A percentile compares a stretch with the other conserved stretches of the same genome.
phyloP scores from a whole-genome alignment of 176 grass and related monocot species.

The Avena insularis region DNA sequence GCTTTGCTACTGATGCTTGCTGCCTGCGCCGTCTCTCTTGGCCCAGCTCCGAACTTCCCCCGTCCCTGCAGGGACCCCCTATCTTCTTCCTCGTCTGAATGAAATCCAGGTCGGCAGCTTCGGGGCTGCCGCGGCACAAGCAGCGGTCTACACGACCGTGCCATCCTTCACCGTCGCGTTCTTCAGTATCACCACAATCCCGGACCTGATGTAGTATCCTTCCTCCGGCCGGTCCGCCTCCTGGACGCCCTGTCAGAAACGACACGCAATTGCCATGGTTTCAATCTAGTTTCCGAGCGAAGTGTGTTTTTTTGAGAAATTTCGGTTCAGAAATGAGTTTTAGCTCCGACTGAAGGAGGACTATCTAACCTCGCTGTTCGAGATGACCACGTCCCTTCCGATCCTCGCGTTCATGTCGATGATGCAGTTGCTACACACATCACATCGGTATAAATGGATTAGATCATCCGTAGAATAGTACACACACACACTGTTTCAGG shows the following conservation, averaged over 20 bases:
- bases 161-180: slow-evolving; percentile 76
- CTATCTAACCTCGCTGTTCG: slow-evolving; percentile 59
- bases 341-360: not conserved
- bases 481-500: not conserved
- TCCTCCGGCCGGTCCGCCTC: slow-evolving; percentile 61
- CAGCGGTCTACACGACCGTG: slow-evolving; percentile 49
- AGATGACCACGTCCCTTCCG: slow-evolving; percentile 68
- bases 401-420: slow-evolving; percentile 88
- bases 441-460: not conserved
- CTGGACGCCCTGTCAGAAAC: slow-evolving; percentile 60
- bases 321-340: not conserved
- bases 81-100: not conserved
- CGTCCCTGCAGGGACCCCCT: not conserved
- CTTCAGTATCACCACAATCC: slow-evolving; percentile 61
- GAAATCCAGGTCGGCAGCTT: not conserved
- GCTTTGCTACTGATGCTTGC: not conserved
- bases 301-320: not conserved
- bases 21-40: not conserved
- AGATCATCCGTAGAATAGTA: not conserved
- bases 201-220: slow-evolving; percentile 73
- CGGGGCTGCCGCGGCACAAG: not conserved
- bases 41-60: not conserved
- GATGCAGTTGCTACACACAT: slow-evolving; percentile 66
- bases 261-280: not conserved
- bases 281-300: not conserved